Evolutionary conservation across 805 yeast species (phyloP), one percentile per base, ranked within the genome.

Genomic region (Ascoidea asiatica): DNA sequence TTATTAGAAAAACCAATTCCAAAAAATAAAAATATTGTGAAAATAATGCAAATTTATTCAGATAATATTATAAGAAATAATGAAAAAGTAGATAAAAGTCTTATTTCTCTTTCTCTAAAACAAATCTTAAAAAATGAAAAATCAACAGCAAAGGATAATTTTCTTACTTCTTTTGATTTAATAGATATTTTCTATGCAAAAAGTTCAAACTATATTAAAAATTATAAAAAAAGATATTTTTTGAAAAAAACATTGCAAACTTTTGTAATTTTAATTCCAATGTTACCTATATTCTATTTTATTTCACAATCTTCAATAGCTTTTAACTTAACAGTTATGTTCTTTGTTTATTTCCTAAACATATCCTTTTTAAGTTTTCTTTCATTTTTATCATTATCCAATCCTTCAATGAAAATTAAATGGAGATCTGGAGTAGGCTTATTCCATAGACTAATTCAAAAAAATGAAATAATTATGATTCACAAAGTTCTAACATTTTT

Each of bases 401-500:
- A 45, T 21, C 44, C 29, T 37, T 47, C 52, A 15, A 33, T 19
- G 13, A 29, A 50, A 35, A 43, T 49, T 17, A 49, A 49, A 38
- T 65, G 69, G 70, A 44, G 72, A 38, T 56, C 57, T 5, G 63
- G 68, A 44, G 60, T 57, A 15, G 51, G 56, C 2, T 35, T 53
- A 5, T 38, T 54, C 20, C 52, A 61, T 46, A 61, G 64, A 17
- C 50, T 52, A 21, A 39, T 54, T 5, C 65, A 64, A 44, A 52
- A 55, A 7, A 58, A 59, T 8, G 71, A 66, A 46, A 49, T 66
- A 5, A 39, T 56, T 4, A 44, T 54, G 6, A 55, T 63, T 13
- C 64, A 65, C 48, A 56, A 58, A 43, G 58, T 67, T 21, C 55
- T 68, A 44, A 58, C 60, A 6, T 62, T 64, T 46, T 68, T 62